phyloP scores from a whole-genome alignment of 805 yeast species.

The Teunomyces kruisii region DNA sequence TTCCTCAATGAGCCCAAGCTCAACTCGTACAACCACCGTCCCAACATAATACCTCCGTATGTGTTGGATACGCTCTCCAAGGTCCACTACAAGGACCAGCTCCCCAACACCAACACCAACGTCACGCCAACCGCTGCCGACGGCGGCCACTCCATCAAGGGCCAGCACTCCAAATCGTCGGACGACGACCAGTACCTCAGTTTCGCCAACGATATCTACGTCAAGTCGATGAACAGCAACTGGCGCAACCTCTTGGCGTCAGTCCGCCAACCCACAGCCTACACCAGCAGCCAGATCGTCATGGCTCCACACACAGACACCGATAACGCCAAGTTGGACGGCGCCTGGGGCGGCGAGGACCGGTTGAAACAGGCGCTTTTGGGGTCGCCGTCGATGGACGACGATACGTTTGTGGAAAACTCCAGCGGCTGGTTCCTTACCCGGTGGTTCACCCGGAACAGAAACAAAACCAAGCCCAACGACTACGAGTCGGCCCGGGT shows the following conservation, averaged over 20 bases:
- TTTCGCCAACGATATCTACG: slow-evolving; percentile 39
- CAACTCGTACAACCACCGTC: slow-evolving; percentile 33
- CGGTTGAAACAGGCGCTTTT: slow-evolving; percentile 55
- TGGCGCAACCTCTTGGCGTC: slow-evolving; percentile 54
- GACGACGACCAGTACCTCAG: slow-evolving; percentile 34
- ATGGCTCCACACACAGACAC: slow-evolving; percentile 14
- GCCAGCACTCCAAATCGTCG: slow-evolving; percentile 2
- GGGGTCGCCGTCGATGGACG: slow-evolving; percentile 32
- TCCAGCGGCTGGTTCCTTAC: neutral
- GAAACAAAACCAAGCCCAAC: neutral
- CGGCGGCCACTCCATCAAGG: neutral
- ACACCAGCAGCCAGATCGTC: slow-evolving; percentile 27
- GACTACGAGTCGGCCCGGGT: slow-evolving; percentile 19
- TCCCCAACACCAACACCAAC: slow-evolving; percentile 31
- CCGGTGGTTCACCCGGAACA: neutral
- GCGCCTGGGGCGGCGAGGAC: slow-evolving; percentile 72
- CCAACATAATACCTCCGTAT: slow-evolving; percentile 57
- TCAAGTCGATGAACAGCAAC: slow-evolving; percentile 40
- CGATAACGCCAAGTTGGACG: slow-evolving; percentile 41
- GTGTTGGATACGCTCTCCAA: slow-evolving; percentile 56
- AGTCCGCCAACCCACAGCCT: slow-evolving; percentile 43
- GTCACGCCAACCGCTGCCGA: slow-evolving; percentile 4
- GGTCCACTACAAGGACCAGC: slow-evolving; percentile 40
- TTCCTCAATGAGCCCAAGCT: slow-evolving; percentile 12
- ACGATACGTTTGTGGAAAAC: slow-evolving; percentile 15